Base-by-base conservation (phyloP, 192 early-diverging fungal species). In the Coemansia sp. region DNA sequence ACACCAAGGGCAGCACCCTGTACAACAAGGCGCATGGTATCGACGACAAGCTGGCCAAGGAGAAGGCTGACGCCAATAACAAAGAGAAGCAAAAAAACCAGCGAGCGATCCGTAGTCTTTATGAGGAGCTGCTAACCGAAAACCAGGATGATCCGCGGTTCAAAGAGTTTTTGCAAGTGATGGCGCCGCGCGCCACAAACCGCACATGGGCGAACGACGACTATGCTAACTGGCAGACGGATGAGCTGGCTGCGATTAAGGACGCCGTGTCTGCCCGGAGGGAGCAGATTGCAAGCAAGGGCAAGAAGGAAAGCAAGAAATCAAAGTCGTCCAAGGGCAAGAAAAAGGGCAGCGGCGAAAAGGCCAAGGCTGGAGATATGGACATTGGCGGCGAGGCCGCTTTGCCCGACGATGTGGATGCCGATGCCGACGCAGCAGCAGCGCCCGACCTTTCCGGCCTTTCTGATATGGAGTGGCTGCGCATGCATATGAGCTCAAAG, bases 181-280 rank as follows among this genome's bases (percentile, higher is more conserved):
- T 97, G 93, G 68, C 86, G 30, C 89, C 93, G 4, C 85, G 94
- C 25, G 83, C 87, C 1, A 84, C 81, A 23, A 83, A 84, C 52
- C 84, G 85, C 64, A 91, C 93, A 3, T 98, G 96, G 96, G 86
- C 89, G 4, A 97, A 98, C 75, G 94, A 98, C 57, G 94, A 97
- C 66, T 78, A 75, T 25, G 54, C 62, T 2, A 68, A 66, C 30
- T 80, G 67, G 77, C 55, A 81, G 49, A 60, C 62, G 5, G 64
- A 61, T 24, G 77, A 80, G 59, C 51, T 69, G 49, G 68, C 61
- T 0, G 78, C 73, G 13, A 69, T 81, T 3, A 61, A 64, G 24
- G 56, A 54, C 16, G 72, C 78, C 0, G 68, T 72, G 22, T 53
- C 62, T 62, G 71, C 56, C 35, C 78, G 72, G 74, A 72, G 30